phyloP scores from a whole-genome alignment of 139 green algal genomes.

The Astrephomene gubernaculifera region DNA sequence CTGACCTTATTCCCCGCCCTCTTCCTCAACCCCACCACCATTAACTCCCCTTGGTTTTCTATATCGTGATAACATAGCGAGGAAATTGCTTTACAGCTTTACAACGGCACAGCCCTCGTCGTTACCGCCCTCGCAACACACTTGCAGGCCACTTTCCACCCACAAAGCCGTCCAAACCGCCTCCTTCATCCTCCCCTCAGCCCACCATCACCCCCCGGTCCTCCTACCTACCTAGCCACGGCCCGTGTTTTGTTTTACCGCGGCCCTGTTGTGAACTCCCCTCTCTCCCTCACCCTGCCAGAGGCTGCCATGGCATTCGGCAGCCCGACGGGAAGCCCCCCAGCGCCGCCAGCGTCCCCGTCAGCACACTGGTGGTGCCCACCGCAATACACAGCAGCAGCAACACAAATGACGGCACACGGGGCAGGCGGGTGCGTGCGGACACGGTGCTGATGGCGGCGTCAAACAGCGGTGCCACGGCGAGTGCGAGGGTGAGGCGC shows the following conservation, averaged over 20 bases:
- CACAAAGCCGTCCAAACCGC: background rate
- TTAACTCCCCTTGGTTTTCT: no score
- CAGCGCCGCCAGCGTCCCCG: conserved; percentile 18
- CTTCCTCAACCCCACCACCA: no score
- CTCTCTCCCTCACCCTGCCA: background rate
- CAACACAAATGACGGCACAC: conserved; percentile 54
- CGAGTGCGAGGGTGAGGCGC: conserved; percentile 56
- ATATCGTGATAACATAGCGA: no score
- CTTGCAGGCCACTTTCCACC: no score
- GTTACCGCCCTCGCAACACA: no score
- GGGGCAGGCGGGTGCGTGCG: conserved; percentile 21
- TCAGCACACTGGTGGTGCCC: conserved; percentile 43
- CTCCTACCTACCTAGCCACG: background rate
- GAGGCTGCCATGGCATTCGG: conserved; percentile 37
- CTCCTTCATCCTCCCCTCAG: background rate
- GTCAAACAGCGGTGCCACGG: conserved; percentile 60
- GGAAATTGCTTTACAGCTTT: no score
- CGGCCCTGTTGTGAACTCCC: background rate
- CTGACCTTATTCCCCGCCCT: no score
- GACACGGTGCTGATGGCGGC: conserved; percentile 14
- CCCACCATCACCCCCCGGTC: no score
- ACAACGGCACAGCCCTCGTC: no score
- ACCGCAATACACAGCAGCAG: conserved; percentile 59
- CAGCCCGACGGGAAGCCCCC: conserved; percentile 57
- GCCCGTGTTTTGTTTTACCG: background rate